Base-by-base conservation (phyloP, 179 eudicot genomes). In the Camellia oleifera region DNA sequence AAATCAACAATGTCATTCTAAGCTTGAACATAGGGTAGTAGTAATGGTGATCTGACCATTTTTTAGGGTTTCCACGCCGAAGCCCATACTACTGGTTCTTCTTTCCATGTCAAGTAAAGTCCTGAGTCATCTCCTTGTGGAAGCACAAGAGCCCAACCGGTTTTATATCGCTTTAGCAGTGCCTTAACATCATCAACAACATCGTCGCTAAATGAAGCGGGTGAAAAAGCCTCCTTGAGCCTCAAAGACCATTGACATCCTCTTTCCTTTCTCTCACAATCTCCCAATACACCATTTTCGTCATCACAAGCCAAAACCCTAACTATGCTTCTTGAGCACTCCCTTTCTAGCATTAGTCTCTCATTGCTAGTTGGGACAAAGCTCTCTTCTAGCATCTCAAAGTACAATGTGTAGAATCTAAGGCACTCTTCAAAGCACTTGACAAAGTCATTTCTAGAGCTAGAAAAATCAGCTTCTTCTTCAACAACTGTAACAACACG, bases 361-460 rank as follows among this genome's bases (percentile, higher is more conserved):
- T 89, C 91, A 14, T 89, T 85, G 53, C 91, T 89, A 6, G 91
- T 85, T 17, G 78, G 70, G 1, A 62, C 63, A 81, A 89, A 87
- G 73, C 91, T 85, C 78, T 87, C 91, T 8, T 89, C 91, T 32
- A 89, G 80, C 88, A 84, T 83, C 74, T 89, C 91, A 52, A 89
- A 85, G 78, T 87, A 89, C 40, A 85, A 44, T 8, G 84, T 82
- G 62, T 81, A 85, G 73, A 81, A 89, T 54, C 91, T 85, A 17
- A 89, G 83, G 77, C 89, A 87, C 62, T 89, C 91, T 46, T 85
- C 87, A 73, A 89, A 89, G 62, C 89, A 82, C 84, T 87, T 86
- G 14, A 85, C 85, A 56, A 87, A 86, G 46, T 89, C 91, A 66
- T 76, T 65, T 58, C 80, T 79, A 0, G 83, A 8, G 78, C 80